Conservation (phyloP, 495 filamentous ascomycete genomes). For the Penicillium soppii region DNA sequence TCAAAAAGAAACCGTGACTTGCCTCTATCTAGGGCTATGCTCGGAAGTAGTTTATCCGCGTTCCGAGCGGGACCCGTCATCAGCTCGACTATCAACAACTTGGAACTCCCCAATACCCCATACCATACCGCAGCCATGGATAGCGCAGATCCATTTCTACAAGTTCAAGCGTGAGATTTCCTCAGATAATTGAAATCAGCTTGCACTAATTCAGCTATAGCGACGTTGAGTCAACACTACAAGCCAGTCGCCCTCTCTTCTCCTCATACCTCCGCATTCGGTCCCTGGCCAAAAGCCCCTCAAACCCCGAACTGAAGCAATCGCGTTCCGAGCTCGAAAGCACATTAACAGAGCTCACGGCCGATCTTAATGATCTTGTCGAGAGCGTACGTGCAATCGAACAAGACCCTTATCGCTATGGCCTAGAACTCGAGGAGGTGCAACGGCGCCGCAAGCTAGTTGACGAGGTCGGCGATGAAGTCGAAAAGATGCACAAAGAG, state of each 20-base stretch:
- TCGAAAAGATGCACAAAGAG: constrained; percentile 87
- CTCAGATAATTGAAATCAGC: background rate
- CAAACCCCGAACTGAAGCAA: constrained; percentile 82
- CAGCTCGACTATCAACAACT: constrained; percentile 8
- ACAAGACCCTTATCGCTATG: constrained; percentile 84
- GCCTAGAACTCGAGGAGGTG: constrained; percentile 81
- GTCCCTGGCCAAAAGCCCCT: constrained; percentile 67
- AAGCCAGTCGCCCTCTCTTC: constrained; percentile 79
- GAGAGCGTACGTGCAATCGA: constrained; percentile 88
- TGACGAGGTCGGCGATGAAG: constrained; percentile 81
- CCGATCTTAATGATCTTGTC: constrained; percentile 86
- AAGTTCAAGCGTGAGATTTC: constrained; percentile 74
- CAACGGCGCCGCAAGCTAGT: constrained; percentile 77
- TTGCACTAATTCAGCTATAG: constrained; percentile 39
- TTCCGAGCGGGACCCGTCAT: too few relatives aligned
- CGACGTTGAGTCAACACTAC: constrained; percentile 81
- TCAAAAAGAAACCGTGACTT: too few relatives aligned
- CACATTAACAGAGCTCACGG: constrained; percentile 71
- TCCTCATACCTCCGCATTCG: constrained; percentile 95
- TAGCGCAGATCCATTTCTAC: constrained; percentile 85
- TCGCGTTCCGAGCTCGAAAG: constrained; percentile 78
- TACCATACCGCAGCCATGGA: constrained; percentile 45
- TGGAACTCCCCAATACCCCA: background rate
- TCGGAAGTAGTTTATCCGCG: too few relatives aligned
- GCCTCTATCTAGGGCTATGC: too few relatives aligned